These are phyloP conservation scores for Geotrichum candidum DNA, from an alignment of 1,139 yeast genomes.

Conservation along the genomic window DNA sequence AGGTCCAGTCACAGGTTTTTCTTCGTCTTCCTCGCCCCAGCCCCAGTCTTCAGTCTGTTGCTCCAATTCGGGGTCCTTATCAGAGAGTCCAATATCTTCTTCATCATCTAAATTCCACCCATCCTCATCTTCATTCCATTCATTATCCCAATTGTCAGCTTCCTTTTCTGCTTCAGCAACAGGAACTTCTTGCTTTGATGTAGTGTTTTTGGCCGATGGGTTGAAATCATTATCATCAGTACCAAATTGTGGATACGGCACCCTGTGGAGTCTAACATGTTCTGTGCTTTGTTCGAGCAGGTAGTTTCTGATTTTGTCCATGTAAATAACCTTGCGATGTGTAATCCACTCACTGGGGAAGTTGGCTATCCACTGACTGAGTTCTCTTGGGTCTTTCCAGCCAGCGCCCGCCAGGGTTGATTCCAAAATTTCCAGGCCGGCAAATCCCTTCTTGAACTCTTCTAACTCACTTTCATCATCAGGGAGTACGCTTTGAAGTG, in stretches of 20 bases:
- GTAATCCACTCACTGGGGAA: constrained; percentile 27
- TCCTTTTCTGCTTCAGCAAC: constrained; percentile 1
- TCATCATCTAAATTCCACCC: constrained; percentile 14
- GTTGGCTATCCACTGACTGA: constrained; percentile 24
- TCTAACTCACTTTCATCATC: constrained; percentile 19
- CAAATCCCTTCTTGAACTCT: constrained; percentile 25
- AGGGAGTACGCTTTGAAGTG: constrained; percentile 27
- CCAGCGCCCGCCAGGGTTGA: constrained; percentile 8
- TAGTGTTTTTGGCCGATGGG: background rate
- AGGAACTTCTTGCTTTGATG: background rate
- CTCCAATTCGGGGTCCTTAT: constrained; percentile 8
- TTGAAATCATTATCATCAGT: background rate
- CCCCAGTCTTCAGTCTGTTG: constrained; percentile 25
- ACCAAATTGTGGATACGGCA: constrained; percentile 5
- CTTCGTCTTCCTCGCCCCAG: constrained; percentile 28
- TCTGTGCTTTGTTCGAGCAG: constrained; percentile 9
- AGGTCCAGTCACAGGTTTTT: constrained; percentile 6
- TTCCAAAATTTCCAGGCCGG: constrained; percentile 18
- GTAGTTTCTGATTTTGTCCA: constrained; percentile 21
- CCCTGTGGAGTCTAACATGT: background rate
- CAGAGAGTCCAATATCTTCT: background rate
- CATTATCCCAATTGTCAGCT: constrained; percentile 8
- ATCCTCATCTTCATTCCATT: constrained; percentile 10
- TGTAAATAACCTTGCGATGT: constrained; percentile 21
- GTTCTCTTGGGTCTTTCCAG: constrained; percentile 22